Percentiles rank a stretch among this genome's conserved stretches.
Conservation (phyloP, 352 stramenopile species). For the Phytophthora ramorum region DNA sequence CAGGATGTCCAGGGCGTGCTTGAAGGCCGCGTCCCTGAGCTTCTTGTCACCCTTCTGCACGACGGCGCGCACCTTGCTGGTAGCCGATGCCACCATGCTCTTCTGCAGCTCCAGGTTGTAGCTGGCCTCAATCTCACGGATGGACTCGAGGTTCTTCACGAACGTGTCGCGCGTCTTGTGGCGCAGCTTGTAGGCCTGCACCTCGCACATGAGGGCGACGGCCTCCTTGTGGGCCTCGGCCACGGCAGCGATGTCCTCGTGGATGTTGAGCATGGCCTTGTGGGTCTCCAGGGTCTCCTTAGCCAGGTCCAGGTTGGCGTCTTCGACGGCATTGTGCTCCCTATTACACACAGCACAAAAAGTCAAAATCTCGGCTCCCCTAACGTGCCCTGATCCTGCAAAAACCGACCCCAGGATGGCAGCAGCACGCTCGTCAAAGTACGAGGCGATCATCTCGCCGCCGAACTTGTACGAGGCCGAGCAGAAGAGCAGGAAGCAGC, state of each 20-base stretch:
- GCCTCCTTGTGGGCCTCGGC: constrained; percentile 86
- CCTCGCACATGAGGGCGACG: constrained; percentile 83
- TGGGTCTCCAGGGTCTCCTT: constrained; percentile 87
- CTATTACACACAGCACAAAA: constrained; percentile 32
- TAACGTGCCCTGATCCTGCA: background rate
- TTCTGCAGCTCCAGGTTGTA: constrained; percentile 89
- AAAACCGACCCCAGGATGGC: constrained; percentile 74
- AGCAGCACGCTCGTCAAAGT: constrained; percentile 80
- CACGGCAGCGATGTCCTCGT: constrained; percentile 84
- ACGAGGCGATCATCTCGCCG: constrained; percentile 82
- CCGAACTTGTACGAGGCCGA: constrained; percentile 89
- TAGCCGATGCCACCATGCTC: constrained; percentile 78
- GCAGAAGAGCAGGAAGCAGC: constrained; percentile 88
- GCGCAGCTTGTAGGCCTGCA: constrained; percentile 85
- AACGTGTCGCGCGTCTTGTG: constrained; percentile 91
- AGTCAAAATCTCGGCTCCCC: constrained; percentile 2
- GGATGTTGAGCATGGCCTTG: constrained; percentile 85
- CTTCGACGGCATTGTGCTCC: constrained; percentile 87
- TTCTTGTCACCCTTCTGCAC: constrained; percentile 87
- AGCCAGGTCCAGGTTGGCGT: constrained; percentile 82
- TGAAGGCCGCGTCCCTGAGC: constrained; percentile 86
- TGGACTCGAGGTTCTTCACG: constrained; percentile 88
- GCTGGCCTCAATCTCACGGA: constrained; percentile 80
- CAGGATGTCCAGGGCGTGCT: constrained; percentile 86
- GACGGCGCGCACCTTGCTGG: constrained; percentile 73